Evolutionary conservation across 164 flowering plant species (phyloP).

Genomic region (Chimonanthus salicifolius): DNA sequence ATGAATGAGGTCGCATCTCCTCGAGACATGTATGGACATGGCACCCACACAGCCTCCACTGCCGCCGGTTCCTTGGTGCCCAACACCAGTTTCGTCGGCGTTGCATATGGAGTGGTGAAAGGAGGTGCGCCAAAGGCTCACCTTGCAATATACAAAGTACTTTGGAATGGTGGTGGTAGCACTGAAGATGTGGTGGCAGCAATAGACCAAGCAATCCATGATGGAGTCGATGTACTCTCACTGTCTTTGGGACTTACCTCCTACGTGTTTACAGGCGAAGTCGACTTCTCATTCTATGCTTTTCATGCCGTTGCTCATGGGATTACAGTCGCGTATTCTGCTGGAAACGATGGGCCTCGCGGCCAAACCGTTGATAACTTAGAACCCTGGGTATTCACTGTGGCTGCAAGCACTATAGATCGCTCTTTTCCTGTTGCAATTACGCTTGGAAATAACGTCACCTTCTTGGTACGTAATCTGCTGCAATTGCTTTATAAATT

Average conservation of each 20-base stretch:
- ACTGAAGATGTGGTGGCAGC: background rate
- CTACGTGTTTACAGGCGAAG: background rate
- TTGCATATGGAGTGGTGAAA: background rate
- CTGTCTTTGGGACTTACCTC: background rate
- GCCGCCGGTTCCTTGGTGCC: background rate
- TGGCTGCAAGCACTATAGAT: conserved; percentile 40
- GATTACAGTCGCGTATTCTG: background rate
- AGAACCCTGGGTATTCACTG: conserved; percentile 47
- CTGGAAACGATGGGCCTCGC: conserved; percentile 42
- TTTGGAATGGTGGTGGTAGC: background rate
- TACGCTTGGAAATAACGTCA: no score
- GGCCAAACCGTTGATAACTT: conserved; percentile 34
- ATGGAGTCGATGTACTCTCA: background rate
- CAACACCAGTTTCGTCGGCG: background rate
- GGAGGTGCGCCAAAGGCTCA: background rate
- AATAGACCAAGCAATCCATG: background rate
- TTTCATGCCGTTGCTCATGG: no score
- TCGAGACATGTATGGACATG: background rate
- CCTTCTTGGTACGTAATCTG: no score
- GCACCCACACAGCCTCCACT: background rate
- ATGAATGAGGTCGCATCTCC: background rate
- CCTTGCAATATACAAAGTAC: background rate
- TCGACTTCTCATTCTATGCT: conserved; percentile 6
- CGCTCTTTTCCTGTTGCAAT: no score
- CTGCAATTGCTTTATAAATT: background rate